Evolutionary conservation across 106 monocot species (phyloP), one percentile per base, ranked within the genome.

Genomic region (Allium fistulosum): DNA sequence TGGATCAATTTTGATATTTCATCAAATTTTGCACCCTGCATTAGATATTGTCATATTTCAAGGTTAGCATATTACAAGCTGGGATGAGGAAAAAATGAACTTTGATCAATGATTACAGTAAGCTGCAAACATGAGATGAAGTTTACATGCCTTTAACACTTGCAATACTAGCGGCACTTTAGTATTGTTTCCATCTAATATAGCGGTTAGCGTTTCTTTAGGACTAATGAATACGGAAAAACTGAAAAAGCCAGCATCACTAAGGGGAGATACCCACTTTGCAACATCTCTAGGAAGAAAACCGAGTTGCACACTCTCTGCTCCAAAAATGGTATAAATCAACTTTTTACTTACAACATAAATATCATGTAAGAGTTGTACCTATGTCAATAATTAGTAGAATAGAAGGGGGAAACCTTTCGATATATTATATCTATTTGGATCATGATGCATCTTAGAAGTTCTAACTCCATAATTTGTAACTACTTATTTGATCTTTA

Each of bases 251-350:
- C 82, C 90, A 17, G 17, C 28, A 63, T 94, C 93, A 52, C 72
- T 71, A 59, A 94, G 82, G 71, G 90, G 81, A 9, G 93, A 80
- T 61, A 88, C 86, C 93, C 93, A 94, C 67, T 87, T 90, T 26
- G 93, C 90, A 59, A 87, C 77, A 71, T 94, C 82, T 80, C 75
- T 79, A 51, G 90, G 86, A 75, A 94, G 72, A 58, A 94, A 94
- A 51, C 93, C 93, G 69, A 94, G 93, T 59, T 84, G 84, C 11
- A 90, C 58, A 16, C 59, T 71, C 78, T 67, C 86, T 86, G 64
- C 7, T 67, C 13, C 18, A 52, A 69, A 66, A 53, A 16, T 37
- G 51, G 58, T 8, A 49, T 11, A 37, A 37, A 37, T 37, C 37
- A 37, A 37, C 37, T 37, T 37, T 37, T 37, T 37, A 37, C 37